Conservation (phyloP, 495 filamentous ascomycete genomes). For the Penicillium parvum region DNA sequence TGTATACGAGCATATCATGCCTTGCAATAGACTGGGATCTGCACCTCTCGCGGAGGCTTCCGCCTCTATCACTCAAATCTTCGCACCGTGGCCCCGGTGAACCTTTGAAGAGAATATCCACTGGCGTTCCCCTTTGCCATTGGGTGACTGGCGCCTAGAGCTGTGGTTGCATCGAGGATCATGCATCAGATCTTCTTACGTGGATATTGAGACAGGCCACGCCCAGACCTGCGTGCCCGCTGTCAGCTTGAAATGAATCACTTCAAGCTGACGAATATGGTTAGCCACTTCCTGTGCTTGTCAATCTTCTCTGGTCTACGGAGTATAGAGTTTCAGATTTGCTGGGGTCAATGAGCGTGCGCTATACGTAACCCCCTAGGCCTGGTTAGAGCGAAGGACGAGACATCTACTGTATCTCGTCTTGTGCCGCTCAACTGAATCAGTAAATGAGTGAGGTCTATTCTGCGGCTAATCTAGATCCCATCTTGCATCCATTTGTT, state of each 20-base stretch:
- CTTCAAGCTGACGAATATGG: conserved; percentile 9
- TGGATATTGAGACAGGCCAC: not conserved
- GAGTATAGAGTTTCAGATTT: not conserved
- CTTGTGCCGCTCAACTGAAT: no score
- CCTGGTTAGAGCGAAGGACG: no score
- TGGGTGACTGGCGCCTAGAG: conserved; percentile 6
- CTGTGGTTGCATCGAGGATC: conserved; percentile 10
- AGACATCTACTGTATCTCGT: no score
- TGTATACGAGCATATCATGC: not conserved
- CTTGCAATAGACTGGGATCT: conserved; percentile 5
- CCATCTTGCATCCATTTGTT: no score
- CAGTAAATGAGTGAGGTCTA: no score
- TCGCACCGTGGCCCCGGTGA: not conserved
- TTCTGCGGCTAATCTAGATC: no score
- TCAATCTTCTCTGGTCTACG: not conserved
- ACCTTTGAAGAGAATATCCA: conserved; percentile 2
- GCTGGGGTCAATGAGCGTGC: no score
- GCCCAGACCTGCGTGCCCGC: not conserved
- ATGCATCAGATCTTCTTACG: conserved; percentile 2
- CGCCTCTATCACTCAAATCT: not conserved
- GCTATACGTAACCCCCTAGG: no score
- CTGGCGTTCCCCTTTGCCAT: not conserved
- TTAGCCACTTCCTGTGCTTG: conserved; percentile 1
- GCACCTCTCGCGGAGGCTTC: not conserved
- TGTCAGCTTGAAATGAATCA: conserved; percentile 10